A percentile compares a stretch with the other conserved stretches of the same genome.
These are phyloP conservation scores for Inonotus hispidus DNA, from an alignment of 1,284 basidiomycete genomes.

Conservation along the genomic window DNA sequence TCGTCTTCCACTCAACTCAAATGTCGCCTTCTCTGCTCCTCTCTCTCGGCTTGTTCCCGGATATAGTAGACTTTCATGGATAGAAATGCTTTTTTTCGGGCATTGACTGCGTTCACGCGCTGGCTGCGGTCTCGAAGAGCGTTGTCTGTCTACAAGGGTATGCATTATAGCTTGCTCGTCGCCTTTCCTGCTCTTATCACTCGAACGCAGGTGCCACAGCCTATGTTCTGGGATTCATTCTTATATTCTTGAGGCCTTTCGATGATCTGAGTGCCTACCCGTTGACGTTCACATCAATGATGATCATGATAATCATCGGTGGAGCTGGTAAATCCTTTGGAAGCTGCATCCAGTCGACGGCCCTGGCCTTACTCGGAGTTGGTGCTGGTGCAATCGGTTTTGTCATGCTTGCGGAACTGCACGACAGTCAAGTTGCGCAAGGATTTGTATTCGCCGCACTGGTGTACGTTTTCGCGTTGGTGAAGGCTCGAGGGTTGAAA, in stretches of 20 bases:
- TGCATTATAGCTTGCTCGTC: neutral
- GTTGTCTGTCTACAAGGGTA: neutral
- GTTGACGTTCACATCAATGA: conserved; percentile 24
- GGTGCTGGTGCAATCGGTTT: conserved; percentile 27
- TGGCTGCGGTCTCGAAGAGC: neutral
- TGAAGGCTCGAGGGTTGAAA: conserved; percentile 25
- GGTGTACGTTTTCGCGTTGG: conserved; percentile 26
- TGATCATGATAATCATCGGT: conserved; percentile 27
- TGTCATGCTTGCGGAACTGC: conserved; percentile 29
- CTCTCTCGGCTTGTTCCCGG: neutral
- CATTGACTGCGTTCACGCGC: neutral
- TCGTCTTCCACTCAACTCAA: too few species aligned
- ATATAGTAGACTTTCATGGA: neutral
- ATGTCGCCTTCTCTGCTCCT: neutral
- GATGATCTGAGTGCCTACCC: conserved; percentile 25
- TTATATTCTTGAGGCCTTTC: conserved; percentile 27
- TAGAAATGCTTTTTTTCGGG: neutral
- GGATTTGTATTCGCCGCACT: conserved; percentile 30
- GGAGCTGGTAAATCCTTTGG: conserved; percentile 26
- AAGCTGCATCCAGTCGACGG: conserved; percentile 18
- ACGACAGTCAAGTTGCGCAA: conserved; percentile 28
- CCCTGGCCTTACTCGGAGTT: conserved; percentile 26
- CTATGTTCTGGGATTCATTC: conserved; percentile 27
- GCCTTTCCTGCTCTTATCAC: neutral
- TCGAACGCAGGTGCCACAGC: conserved; percentile 23